Evolutionary conservation across 345 rosid species (phyloP), one percentile per base, ranked within the genome.

Genomic region (Clarkia xantiana): DNA sequence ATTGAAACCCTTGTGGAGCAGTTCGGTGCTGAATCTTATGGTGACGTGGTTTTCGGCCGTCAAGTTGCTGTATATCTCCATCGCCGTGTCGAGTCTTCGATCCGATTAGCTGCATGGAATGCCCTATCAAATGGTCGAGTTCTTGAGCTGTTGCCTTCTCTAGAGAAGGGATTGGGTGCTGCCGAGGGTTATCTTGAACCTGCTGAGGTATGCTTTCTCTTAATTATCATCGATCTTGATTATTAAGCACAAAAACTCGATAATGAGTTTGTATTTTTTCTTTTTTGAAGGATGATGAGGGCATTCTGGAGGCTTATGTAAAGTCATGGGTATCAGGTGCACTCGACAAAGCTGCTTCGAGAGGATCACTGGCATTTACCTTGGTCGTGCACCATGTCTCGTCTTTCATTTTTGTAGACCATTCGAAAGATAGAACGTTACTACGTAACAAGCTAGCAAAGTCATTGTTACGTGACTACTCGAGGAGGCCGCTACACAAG

Each of bases 141-240:
- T 55, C 90, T 90, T 46, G 88, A 86, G 63, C 80, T 90, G 65
- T 81, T 90, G 57, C 94, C 91, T 3, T 75, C 86, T 43, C 40
- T 83, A 18, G 77, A 79, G 53, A 71, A 82, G 49, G 82, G 91
- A 70, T 42, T 79, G 53, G 83, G 74, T 53, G 59, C 59, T 47
- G 79, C 79, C 6, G 76, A 76, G 44, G 95, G 94, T 23, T 84
- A 82, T 63, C 88, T 89, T 7, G 87, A 77, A 69, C 95, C 94
- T 10, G 45, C 66, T 42, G 94, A 89, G 97, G 95, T 82, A 72
- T 47, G 53, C 36, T 29, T 7, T 29, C 36, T 29, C 36, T 29
- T 29, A 29, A 29, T 1, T 5, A 3, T 10, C 36, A 29, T 29
- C 36, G 8, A 29, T 29, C 36, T 29, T 7, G 36, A 29, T 29